These are phyloP conservation scores for Phoenix dactylifera DNA, from an alignment of 176 grass and related monocot species.

Conservation along the genomic window DNA sequence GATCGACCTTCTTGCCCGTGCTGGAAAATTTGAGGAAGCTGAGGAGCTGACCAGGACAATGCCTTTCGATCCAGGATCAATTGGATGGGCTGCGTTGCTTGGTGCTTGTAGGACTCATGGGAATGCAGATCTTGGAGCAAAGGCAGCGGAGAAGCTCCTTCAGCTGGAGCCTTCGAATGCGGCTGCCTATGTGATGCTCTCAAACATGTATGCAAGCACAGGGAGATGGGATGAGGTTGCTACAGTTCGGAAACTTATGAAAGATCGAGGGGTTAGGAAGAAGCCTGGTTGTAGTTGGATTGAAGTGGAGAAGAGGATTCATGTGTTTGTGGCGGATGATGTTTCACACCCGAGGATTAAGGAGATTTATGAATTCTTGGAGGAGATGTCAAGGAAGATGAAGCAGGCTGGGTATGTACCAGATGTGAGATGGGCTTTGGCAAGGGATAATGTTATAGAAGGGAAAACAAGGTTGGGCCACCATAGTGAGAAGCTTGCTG, in stretches of 20 bases:
- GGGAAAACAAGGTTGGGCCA: constrained; percentile 21
- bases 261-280: constrained; percentile 27
- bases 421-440: constrained; percentile 23
- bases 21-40: constrained; percentile 30
- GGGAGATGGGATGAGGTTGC: constrained; percentile 34
- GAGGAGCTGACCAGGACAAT: constrained; percentile 25
- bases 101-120: constrained; percentile 36
- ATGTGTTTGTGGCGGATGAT: constrained; percentile 35
- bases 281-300: constrained; percentile 41
- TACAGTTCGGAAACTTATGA: constrained; percentile 37
- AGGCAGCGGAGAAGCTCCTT: constrained; percentile 30
- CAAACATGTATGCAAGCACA: constrained; percentile 39
- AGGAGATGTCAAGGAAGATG: constrained; percentile 25
- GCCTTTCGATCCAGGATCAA: constrained; percentile 25
- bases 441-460: constrained; percentile 16
- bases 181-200: constrained; percentile 28
- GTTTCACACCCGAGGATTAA: constrained; percentile 31
- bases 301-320: constrained; percentile 26
- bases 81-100: constrained; percentile 39
- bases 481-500: constrained; percentile 43
- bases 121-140: constrained; percentile 28
- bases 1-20: constrained; percentile 32
- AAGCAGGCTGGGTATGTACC: constrained; percentile 22
- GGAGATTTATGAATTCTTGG: constrained; percentile 27
- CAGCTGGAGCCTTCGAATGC: constrained; percentile 23